Evolutionary conservation across 2,329 filamentous ascomycete genomes (phyloP).

Genomic region (Myriangium duriaei): DNA sequence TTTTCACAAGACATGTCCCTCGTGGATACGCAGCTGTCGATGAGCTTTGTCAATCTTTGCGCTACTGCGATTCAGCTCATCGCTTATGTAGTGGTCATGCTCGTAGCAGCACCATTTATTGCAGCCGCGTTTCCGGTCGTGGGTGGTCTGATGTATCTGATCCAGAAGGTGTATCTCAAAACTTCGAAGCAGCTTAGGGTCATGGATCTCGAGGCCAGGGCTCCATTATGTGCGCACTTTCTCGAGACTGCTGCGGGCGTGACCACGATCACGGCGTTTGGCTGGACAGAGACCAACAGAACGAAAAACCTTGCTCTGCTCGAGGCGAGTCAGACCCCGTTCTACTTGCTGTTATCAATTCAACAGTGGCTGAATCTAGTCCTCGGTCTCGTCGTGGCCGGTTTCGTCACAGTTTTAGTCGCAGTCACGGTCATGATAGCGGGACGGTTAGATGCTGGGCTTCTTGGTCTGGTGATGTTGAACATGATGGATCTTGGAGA

Average conservation of each 20-base stretch:
- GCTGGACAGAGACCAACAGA: constrained; percentile 30
- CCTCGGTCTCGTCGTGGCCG: constrained; percentile 29
- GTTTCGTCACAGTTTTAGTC: constrained; percentile 15
- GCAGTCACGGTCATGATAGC: constrained; percentile 25
- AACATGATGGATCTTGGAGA: neutral
- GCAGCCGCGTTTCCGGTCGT: constrained; percentile 27
- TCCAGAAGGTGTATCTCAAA: constrained; percentile 35
- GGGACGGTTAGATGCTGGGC: constrained; percentile 34
- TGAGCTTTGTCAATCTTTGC: constrained; percentile 6
- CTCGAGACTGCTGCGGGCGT: constrained; percentile 38
- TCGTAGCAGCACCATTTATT: constrained; percentile 28
- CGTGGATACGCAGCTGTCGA: constrained; percentile 29
- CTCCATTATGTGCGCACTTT: constrained; percentile 40
- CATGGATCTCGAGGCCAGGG: constrained; percentile 41
- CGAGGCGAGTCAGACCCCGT: constrained; percentile 31
- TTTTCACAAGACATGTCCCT: constrained; percentile 37
- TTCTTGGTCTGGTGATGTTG: constrained; percentile 27
- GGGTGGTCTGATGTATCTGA: constrained; percentile 22
- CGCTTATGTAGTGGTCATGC: constrained; percentile 11
- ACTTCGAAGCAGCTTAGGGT: constrained; percentile 38
- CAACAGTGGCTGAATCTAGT: constrained; percentile 34
- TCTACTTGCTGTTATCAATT: constrained; percentile 33
- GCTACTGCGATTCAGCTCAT: constrained; percentile 4
- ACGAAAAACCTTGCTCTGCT: constrained; percentile 26
- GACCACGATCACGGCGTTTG: constrained; percentile 39